phyloP scores from a whole-genome alignment of 23 red algal species.

The Chondrus crispus region DNA sequence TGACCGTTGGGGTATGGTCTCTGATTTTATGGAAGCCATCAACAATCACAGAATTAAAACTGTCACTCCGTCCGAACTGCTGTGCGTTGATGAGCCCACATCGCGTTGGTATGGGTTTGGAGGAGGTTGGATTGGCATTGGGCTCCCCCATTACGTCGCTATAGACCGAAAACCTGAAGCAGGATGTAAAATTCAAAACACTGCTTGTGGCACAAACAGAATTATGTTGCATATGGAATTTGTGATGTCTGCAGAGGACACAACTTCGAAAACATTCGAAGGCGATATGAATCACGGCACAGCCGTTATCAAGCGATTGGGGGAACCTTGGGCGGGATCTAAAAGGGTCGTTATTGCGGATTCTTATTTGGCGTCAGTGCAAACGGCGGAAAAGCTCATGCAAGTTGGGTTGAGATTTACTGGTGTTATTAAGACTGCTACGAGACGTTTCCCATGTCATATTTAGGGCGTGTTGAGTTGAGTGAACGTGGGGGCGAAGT shows the following conservation, averaged over 20 bases:
- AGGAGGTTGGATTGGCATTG: not conserved
- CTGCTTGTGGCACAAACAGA: not conserved
- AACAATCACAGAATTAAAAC: not conserved
- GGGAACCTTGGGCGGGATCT: not conserved
- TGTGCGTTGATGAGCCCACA: slow-evolving; percentile 3
- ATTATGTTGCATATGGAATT: not conserved
- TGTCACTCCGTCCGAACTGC: not conserved
- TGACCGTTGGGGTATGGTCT: too few species aligned
- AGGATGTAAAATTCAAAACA: slow-evolving; percentile 17
- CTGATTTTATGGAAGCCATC: slow-evolving; percentile 12
- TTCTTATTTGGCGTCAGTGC: slow-evolving; percentile 8
- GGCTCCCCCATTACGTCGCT: slow-evolving; percentile 5
- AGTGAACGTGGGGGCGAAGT: not conserved
- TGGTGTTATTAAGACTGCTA: slow-evolving; percentile 28
- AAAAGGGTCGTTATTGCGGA: slow-evolving; percentile 2
- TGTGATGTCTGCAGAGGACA: not conserved
- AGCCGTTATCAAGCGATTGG: not conserved
- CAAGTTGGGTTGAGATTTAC: not conserved
- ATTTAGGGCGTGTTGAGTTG: not conserved
- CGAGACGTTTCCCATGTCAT: not conserved
- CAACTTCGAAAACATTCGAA: not conserved
- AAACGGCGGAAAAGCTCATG: not conserved
- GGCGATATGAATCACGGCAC: not conserved
- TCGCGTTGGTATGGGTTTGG: slow-evolving; percentile 25
- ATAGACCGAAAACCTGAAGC: slow-evolving; percentile 4